Percentiles rank a stretch among this genome's conserved stretches.
Conservation (phyloP, 129 eudicot genomes). For the Arctium minus region DNA sequence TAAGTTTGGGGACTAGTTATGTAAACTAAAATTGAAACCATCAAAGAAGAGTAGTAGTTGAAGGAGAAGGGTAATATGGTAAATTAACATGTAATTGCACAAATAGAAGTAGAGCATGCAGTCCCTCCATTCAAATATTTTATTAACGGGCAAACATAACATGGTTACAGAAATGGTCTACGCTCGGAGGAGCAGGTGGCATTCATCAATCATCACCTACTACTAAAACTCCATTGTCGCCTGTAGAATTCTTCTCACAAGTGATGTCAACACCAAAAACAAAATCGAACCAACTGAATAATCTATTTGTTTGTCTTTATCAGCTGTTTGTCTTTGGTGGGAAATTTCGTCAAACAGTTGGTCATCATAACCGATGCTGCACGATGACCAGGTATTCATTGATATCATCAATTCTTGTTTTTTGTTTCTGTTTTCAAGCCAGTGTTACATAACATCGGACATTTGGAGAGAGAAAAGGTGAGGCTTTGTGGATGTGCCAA, state of each 20-base stretch:
- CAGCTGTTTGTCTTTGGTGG: slow-evolving; percentile 5
- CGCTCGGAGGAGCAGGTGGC: slow-evolving; percentile 13
- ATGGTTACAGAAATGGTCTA: neutral
- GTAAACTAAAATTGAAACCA: neutral
- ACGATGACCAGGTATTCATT: slow-evolving; percentile 24
- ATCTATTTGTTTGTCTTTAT: slow-evolving; percentile 3
- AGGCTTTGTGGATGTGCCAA: slow-evolving; percentile 9
- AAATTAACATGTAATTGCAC: neutral
- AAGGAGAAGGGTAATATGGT: neutral
- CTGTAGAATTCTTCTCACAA: slow-evolving; percentile 11
- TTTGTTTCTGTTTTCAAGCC: neutral
- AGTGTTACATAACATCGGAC: slow-evolving; percentile 18
- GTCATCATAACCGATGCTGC: neutral
- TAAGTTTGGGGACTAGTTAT: neutral
- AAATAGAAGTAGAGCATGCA: neutral
- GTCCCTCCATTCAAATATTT: slow-evolving; percentile 5
- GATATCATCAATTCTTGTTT: slow-evolving; percentile 3
- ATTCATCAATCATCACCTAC: slow-evolving; percentile 20
- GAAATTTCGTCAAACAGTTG: slow-evolving; percentile 15
- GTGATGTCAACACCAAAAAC: slow-evolving; percentile 27
- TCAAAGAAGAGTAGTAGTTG: neutral
- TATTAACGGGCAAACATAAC: neutral
- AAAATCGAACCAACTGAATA: neutral
- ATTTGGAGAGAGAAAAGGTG: slow-evolving; percentile 10
- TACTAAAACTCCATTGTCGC: slow-evolving; percentile 5